Evolutionary conservation across 768 basidiomycete species (phyloP), one percentile per base, ranked within the genome.

Genomic region (Tricholoma terreum): DNA sequence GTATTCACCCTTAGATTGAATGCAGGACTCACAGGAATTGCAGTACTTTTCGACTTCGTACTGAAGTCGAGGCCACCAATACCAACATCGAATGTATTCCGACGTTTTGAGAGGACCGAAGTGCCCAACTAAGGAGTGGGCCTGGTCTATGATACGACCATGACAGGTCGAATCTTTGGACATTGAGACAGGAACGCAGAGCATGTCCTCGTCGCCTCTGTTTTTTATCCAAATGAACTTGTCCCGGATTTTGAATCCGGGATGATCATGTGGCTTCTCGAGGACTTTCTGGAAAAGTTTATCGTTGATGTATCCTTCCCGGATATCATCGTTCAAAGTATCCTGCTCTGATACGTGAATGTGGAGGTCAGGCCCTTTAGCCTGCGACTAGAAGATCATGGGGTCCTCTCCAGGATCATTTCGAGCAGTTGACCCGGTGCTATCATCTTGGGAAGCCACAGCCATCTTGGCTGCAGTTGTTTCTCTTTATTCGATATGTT

Each of bases 101-200:
- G 55, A 9, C 0, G 70, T 77, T 34, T 63, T 54, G 3, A 67
- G 62, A 0, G 46, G 12, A 0, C 73, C 66, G 15, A 73, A 68
- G 49, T 77, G 75, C 0, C 75, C 76, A 0, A 78, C 54, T 0
- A 63, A 56, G 0, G 12, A 11, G 52, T 77, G 75, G 0, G 69
- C 70, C 14, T 70, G 57, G 6, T 57, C 50, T 5, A 71, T 49
- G 3, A 60, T 58, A 5, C 8, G 56, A 14, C 55, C 61, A 12
- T 62, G 42, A 38, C 63, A 9, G 19, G 34, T 35, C 12, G 34
- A 5, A 10, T 14, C 34, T 35, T 14, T 35, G 34, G 34, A 35
- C 8, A 2, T 10, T 2, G 12, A 35, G 8, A 14, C 8, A 14
- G 34, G 34, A 10, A 35, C 12, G 34, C 34, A 35, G 8, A 35